Evolutionary conservation across 495 filamentous ascomycete genomes (phyloP), one percentile per base, ranked within the genome.

Genomic region (Aspergillus hancockii): DNA sequence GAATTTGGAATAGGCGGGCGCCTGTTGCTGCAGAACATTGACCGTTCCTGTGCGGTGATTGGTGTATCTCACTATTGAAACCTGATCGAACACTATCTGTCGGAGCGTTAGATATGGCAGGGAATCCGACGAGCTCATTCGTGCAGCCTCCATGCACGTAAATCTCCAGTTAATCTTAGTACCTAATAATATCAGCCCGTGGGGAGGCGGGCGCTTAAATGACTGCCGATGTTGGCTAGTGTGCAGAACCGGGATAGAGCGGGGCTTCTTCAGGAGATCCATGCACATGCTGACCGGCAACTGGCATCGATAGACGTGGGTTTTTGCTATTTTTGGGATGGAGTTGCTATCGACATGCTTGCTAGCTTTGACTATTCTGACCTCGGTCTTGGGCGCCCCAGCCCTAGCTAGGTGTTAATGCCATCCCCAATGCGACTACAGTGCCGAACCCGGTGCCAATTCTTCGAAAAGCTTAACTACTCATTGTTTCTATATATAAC

Each of bases 191-290:
- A 63, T 51, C 55, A 9, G 3, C 21, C 32, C 41, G 43, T 16
- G 13, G 21, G 43, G 16, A 47, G 40, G 28, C 60, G 50, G 52
- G 70, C 68, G 66, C 60, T 62, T 66, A 62, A 61, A 47, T 41
- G 34, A 22, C 61, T 69, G 57, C 69, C 67, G 30, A 52, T 59
- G 55, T 30, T 32, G 59, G 65, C 62, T 74, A 71, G 71, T 62
- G 46, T 75, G 71, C 70, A 67, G 66, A 66, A 41, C 49, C 36
- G 57, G 49, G 47, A 13, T 41, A 49, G 60, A 41, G 50, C 45
- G 19, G 19, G 32, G 43, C 21, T 47, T 47, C 8, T 47, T 23
- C 38, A 41, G 38, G 10, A 12, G 38, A 41, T 18, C 38, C 38
- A n/a, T 41, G 13, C 38, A 12, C 38, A 12, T n/a, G 8, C 43